Evolutionary conservation across 1,284 basidiomycete genomes (phyloP), one percentile per base, ranked within the genome.

Genomic region (Ustilago crameri): DNA sequence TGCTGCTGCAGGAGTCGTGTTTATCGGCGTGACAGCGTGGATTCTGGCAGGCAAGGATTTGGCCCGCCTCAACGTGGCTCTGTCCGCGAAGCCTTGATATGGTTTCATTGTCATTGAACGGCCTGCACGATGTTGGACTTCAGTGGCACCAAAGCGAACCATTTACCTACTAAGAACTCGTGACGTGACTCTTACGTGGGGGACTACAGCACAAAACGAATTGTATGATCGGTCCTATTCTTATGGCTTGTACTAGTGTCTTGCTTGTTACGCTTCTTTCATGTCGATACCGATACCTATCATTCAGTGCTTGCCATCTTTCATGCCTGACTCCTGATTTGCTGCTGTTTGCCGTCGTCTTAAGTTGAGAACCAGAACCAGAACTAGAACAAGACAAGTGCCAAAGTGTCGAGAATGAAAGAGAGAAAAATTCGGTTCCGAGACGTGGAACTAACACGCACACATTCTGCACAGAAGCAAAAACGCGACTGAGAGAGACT

Each of bases 21-120:
- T 71, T 17, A 51, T 76, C 20, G 74, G 74, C 23, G 43, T 76
- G 30, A 60, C 74, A 15, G 74, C 74, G 0, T 76, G 65, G 65
- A 60, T 76, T 23, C 48, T 76, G 47, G 60, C 71, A 5, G 71
- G 71, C 30, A 72, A 69, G 27, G 64, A 67, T 43, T n/a, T 67
- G 35, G 35, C 53, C 22, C 53, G 58, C 3, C 35, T 57, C 24
- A 58, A 62, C 32, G 12, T 56, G 37, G 51, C 55, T n/a, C 43
- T 63, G 5, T 37, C 65, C 7, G 51, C 59, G 32, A 68, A 68
- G 49, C 55, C 52, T 15, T 62, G 43, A 61, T 30, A 10, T 23
- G 2, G 26, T 5, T 26, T 32, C 44, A 3, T 41, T 30, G 12
- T 5, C 30, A 30, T n/a, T 15, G 18, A 44, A 10, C 23, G 22